Evolutionary conservation across 495 filamentous ascomycete species (phyloP), one percentile per base, ranked within the genome.

Genomic region (Hyaloscypha variabilis): DNA sequence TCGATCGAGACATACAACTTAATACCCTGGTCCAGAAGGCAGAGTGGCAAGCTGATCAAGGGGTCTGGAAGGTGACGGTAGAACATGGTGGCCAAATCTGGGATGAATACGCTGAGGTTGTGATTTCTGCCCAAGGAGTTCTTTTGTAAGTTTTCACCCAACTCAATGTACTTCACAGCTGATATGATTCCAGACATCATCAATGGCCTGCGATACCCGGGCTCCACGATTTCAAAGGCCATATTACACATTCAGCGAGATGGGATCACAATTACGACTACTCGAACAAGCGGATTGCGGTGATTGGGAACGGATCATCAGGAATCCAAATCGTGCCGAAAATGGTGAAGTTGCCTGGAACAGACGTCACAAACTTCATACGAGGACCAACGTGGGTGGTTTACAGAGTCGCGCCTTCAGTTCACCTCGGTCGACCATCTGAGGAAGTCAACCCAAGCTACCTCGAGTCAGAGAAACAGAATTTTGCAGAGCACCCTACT

Each of bases 301-400:
- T 82, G 13, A 76, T 85, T 51, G 81, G 80, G 76, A 85, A 60
- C 78, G 79, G 51, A 63, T 79, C 23, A 80, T 82, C 54, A 66
- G 69, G 31, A 77, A 82, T 71, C n/a, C 83, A 86, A 58, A 77
- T 83, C 30, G 72, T 86, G 8, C 81, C 80, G 6, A 72, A 71
- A 0, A 73, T 83, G 53, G 81, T 80, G 23, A 69, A 75, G 25
- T 72, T 78, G 34, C 71, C 74, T 39, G 79, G 2, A 84, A 81
- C 26, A 85, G 83, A 83, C 85, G 77, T 65, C 56, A 74, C 25
- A 39, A 74, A 46, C 60, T 77, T 62, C 26, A 58, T 76, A 17
- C 46, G 75, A 13, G 76, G 76, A 8, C 17, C 13, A 59, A 58
- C 51, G 57, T 53, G 50, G 50, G 21, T 53, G 8, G 6, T 23